Base-by-base conservation (phyloP, 2,329 filamentous ascomycete species). In the Diaporthe destruens region DNA sequence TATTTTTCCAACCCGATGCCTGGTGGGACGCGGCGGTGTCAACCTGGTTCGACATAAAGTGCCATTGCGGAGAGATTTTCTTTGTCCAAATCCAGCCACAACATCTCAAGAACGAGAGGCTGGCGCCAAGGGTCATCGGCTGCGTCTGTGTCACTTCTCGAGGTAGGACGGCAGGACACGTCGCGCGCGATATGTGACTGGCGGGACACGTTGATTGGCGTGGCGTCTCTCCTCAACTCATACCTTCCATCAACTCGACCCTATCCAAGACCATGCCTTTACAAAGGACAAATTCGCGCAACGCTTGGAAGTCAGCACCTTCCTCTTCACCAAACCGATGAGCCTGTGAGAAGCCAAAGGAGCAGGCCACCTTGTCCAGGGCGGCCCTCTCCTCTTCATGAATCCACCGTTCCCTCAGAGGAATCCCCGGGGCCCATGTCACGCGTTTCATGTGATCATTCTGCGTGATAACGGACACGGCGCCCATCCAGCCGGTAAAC, bases 381-480 rank as follows among this genome's bases (percentile, higher is more conserved):
- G 95, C 94, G 4, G 92, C 93, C 32, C 96, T 88, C 85, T 99
- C 95, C 75, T 98, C 95, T 81, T 98, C 96, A 44, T 94, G 88
- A 69, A 97, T 81, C 93, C 95, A 98, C 18, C 96, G 89, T 78
- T 94, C 89, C 74, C 93, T 88, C 75, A 98, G 84, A 29, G 94
- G 92, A 44, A 94, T 92, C 14, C 96, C 96, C 0, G 90, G 90
- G 11, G 92, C 87, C 96, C 96, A 99, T 2, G 94, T 95, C 6
- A 98, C 94, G 25, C 96, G 90, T 78, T 93, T 92, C 94, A 98
- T 98, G 82, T 98, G 95, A 81, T 98, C 95, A 82, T 98, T 98
- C 74, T 92, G 88, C 44, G 96, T 98, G 34, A 94, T 91, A 73
- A 97, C 85, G 11, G 96, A 94, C 49, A 98, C 90, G 54, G 96